Base-by-base conservation (phyloP, 441 rosid genomes). In the Brassica hybrid region DNA sequence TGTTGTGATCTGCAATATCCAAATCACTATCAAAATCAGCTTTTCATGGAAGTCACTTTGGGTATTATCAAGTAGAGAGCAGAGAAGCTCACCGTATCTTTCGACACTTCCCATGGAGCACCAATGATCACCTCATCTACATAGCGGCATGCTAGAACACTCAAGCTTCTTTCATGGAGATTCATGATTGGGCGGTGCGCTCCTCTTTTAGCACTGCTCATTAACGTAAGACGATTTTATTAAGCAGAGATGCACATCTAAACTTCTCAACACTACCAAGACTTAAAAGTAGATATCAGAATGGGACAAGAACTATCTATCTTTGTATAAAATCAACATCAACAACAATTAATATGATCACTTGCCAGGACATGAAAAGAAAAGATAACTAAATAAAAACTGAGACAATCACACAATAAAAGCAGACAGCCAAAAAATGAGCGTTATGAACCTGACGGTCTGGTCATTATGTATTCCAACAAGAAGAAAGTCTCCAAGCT, bases 51-150 rank as follows among this genome's bases (percentile, higher is more conserved):
- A 45, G 25, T 2, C 48, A 21, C 50, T n/a, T 14, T 23, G 59
- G 58, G 1, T 50, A 25, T 17, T 11, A 18, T 64, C 56, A 61
- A 17, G 77, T 17, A 59, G 9, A 67, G 63, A 16, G 36, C 43
- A 65, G 48, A 80, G 41, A 68, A 48, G 77, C 93, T 61, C 38
- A 95, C 99, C 91, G 93, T 86, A 85, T 95, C 99, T 84, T 71
- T 89, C 1, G 98, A 85, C 76, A 95, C 88, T 83, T 90, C 97
- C 98, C 94, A 93, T 69, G 99, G 99, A 70, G 99, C 98, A 71
- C 99, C 99, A 54, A 95, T 95, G 81, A 95, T 93, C 76, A 95
- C 93, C 85, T 95, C 99, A 85, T 95, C 99, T 66, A 95, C 99
- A 81, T 91, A 95, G 74, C 98, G 94, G 69, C 97, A 95, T 63